These are phyloP conservation scores for Pulveroboletus sp. DNA, from an alignment of 768 basidiomycete species.

Conservation along the genomic window DNA sequence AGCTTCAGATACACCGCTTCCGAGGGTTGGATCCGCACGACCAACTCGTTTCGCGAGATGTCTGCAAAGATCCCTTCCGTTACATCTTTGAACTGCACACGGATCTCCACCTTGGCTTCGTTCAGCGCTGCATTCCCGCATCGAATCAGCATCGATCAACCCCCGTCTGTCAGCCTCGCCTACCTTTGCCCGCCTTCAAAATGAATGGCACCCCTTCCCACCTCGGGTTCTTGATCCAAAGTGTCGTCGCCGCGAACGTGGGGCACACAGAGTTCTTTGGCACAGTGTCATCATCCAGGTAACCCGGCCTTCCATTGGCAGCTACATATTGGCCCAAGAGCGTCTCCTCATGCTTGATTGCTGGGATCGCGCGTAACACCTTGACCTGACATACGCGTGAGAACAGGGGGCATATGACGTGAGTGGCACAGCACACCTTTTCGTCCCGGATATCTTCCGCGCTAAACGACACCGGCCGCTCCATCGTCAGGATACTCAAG, in stretches of 20 bases:
- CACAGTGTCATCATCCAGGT: slow-evolving; percentile 94
- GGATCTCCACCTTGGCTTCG: slow-evolving; percentile 97
- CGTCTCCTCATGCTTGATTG: slow-evolving; percentile 71
- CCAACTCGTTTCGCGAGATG: slow-evolving; percentile 94
- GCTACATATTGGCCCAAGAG: slow-evolving; percentile 93
- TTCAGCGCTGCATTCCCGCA: slow-evolving; percentile 65
- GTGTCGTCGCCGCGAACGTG: slow-evolving; percentile 85
- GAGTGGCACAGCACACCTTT: slow-evolving; percentile 56
- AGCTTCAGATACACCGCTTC: slow-evolving; percentile 97
- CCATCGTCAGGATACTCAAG: slow-evolving; percentile 93
- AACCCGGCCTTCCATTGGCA: slow-evolving; percentile 94
- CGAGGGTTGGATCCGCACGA: slow-evolving; percentile 93
- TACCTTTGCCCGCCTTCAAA: slow-evolving; percentile 96
- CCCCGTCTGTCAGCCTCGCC: slow-evolving; percentile 19
- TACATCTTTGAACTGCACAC: slow-evolving; percentile 97
- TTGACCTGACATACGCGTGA: slow-evolving; percentile 65
- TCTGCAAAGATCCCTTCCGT: slow-evolving; percentile 96
- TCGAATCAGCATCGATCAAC: slow-evolving; percentile 10
- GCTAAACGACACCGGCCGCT: slow-evolving; percentile 94
- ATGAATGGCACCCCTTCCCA: slow-evolving; percentile 99
- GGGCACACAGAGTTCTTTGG: slow-evolving; percentile 90
- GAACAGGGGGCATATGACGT: slow-evolving; percentile 4
- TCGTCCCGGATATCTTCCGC: slow-evolving; percentile 98
- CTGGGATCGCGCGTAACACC: slow-evolving; percentile 86
- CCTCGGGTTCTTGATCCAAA: slow-evolving; percentile 91